phyloP scores from a whole-genome alignment of 176 grass and related monocot genomes.

The Avena eriantha region DNA sequence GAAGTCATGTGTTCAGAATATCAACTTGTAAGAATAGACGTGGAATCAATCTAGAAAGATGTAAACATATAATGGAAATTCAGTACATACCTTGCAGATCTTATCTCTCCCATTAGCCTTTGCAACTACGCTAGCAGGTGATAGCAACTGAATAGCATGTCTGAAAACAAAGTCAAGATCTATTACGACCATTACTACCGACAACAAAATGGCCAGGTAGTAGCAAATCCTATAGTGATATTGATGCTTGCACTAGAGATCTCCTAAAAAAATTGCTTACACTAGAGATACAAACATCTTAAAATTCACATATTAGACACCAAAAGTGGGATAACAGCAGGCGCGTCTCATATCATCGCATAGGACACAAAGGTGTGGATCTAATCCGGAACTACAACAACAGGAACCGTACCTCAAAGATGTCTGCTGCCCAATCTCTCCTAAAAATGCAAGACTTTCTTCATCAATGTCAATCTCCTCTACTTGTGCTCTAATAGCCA shows the following conservation, averaged over 20 bases:
- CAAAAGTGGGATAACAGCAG: neutral
- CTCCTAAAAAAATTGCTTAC: no score
- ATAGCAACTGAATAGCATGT: conserved; percentile 91
- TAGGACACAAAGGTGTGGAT: neutral
- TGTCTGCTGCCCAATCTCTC: conserved; percentile 87
- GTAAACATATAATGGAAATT: conserved; percentile 27
- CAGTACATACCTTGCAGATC: conserved; percentile 79
- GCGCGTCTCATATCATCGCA: neutral
- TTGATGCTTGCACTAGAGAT: no score
- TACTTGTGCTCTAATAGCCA: conserved; percentile 92
- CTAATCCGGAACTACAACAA: conserved; percentile 17
- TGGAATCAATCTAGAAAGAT: neutral
- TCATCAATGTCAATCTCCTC: conserved; percentile 95
- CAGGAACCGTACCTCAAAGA: conserved; percentile 72
- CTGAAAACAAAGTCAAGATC: conserved; percentile 48
- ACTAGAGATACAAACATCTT: neutral
- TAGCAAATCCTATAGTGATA: neutral
- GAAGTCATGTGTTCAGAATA: conserved; percentile 29
- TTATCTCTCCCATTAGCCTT: conserved; percentile 88
- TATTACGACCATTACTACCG: conserved; percentile 6
- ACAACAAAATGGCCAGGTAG: neutral
- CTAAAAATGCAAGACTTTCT: conserved; percentile 93
- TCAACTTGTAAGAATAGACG: neutral
- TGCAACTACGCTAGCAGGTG: conserved; percentile 77
- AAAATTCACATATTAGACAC: neutral